Conservation (phyloP, 2,329 filamentous ascomycete species). For the Alternaria gaisen region DNA sequence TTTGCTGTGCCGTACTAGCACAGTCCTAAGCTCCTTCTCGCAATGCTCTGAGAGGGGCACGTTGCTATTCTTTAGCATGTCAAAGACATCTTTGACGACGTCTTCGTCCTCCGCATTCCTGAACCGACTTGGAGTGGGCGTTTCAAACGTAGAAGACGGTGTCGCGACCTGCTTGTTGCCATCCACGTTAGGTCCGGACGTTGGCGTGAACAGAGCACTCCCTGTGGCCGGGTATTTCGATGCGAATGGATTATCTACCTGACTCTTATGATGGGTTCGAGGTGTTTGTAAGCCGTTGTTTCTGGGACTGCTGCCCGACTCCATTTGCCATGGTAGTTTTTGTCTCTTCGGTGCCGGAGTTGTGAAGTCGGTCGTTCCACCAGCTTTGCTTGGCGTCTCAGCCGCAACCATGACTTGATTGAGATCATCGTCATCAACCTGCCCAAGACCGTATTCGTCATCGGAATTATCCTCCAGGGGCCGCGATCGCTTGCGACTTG, state of each 20-base stretch:
- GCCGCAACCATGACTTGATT: slow-evolving; percentile 32
- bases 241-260: slow-evolving; percentile 22
- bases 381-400: slow-evolving; percentile 54
- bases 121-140: slow-evolving; percentile 47
- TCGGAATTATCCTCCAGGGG: slow-evolving; percentile 36
- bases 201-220: slow-evolving; percentile 29
- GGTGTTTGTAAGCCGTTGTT: slow-evolving; percentile 39
- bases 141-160: slow-evolving; percentile 37
- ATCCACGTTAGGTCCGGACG: slow-evolving; percentile 23
- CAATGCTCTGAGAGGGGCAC: slow-evolving; percentile 46
- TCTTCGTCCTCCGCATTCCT: slow-evolving; percentile 29
- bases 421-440: slow-evolving; percentile 45
- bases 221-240: slow-evolving; percentile 13
- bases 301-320: slow-evolving; percentile 17
- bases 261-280: slow-evolving; percentile 27
- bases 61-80: slow-evolving; percentile 57
- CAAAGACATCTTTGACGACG: slow-evolving; percentile 57
- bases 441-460: slow-evolving; percentile 47
- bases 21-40: slow-evolving; percentile 26
- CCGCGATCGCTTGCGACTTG: slow-evolving; percentile 44
- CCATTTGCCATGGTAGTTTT: slow-evolving; percentile 53
- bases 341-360: slow-evolving; percentile 46
- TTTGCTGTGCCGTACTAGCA: slow-evolving; percentile 60
- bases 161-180: slow-evolving; percentile 22
- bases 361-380: slow-evolving; percentile 48